Evolutionary conservation across 2,329 filamentous ascomycete species (phyloP).

Genomic region (Aspergillus sp.): DNA sequence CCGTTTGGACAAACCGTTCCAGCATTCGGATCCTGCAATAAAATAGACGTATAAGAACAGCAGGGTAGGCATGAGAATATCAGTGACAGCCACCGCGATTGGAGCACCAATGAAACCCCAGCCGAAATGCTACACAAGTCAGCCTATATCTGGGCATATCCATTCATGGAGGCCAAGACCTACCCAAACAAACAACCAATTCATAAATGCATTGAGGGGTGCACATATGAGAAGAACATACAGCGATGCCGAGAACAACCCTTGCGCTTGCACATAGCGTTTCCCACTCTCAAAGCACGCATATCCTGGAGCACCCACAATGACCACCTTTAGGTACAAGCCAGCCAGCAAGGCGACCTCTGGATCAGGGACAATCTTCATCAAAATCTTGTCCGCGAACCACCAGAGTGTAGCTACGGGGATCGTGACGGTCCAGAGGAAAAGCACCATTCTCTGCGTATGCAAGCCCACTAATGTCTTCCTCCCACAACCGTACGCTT

Average conservation of each 20-base stretch:
- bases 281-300: slow-evolving; percentile 71
- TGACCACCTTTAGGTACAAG: slow-evolving; percentile 61
- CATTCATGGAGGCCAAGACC: neutral
- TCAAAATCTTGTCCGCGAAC: slow-evolving; percentile 58
- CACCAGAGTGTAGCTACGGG: slow-evolving; percentile 67
- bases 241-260: slow-evolving; percentile 72
- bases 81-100: slow-evolving; percentile 65
- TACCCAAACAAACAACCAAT: slow-evolving; percentile 49
- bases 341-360: slow-evolving; percentile 65
- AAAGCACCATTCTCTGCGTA: slow-evolving; percentile 71
- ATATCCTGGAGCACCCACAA: slow-evolving; percentile 65
- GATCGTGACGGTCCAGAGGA: slow-evolving; percentile 62
- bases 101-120: slow-evolving; percentile 73
- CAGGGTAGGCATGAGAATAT: slow-evolving; percentile 64
- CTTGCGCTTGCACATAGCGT: slow-evolving; percentile 81
- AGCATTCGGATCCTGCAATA: slow-evolving; percentile 64
- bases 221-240: slow-evolving; percentile 78
- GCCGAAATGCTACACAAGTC: slow-evolving; percentile 37
- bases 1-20: slow-evolving; percentile 66
- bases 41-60: slow-evolving; percentile 67
- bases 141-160: slow-evolving; percentile 1
- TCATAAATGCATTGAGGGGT: slow-evolving; percentile 70
- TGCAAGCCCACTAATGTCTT: slow-evolving; percentile 82
- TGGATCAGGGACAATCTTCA: slow-evolving; percentile 59
- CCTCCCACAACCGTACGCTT: slow-evolving; percentile 86